Percentiles rank a stretch among this genome's conserved stretches.
Evolutionary conservation across 768 basidiomycete species (phyloP).

Genomic region (Mycena sanguinolenta): DNA sequence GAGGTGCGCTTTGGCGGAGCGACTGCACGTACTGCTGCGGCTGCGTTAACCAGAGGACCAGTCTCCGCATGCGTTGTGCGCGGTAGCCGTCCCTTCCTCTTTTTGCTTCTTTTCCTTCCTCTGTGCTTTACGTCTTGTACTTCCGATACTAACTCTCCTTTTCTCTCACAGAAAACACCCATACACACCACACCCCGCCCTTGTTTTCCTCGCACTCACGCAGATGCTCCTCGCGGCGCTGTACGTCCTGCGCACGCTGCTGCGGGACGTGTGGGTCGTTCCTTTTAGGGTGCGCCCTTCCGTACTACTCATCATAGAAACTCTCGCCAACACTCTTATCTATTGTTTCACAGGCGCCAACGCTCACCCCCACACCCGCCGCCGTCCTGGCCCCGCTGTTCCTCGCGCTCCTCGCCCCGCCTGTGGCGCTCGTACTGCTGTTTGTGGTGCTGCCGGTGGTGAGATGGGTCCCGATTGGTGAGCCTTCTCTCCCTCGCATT

Average conservation of each 20-base stretch:
- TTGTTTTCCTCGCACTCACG: slow-evolving; percentile 70
- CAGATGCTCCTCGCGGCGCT: slow-evolving; percentile 63
- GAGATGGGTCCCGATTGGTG: slow-evolving; percentile 67
- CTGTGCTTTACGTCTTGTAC: neutral
- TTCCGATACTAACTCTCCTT: neutral
- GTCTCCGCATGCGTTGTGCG: no score
- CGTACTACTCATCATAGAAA: no score
- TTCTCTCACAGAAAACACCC: slow-evolving; percentile 68
- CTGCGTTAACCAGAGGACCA: no score
- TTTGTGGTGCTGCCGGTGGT: slow-evolving; percentile 65
- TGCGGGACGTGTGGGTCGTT: slow-evolving; percentile 58
- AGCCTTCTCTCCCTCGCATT: slow-evolving; percentile 41
- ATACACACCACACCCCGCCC: slow-evolving; percentile 77
- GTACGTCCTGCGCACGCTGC: slow-evolving; percentile 69
- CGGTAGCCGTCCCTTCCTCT: no score
- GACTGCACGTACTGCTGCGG: no score
- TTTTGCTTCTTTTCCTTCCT: no score
- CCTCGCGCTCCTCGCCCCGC: slow-evolving; percentile 54
- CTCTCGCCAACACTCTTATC: no score
- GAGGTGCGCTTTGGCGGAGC: no score
- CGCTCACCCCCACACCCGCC: slow-evolving; percentile 13
- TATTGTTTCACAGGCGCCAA: neutral
- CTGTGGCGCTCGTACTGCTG: slow-evolving; percentile 59
- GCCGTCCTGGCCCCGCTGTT: slow-evolving; percentile 54
- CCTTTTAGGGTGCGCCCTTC: slow-evolving; percentile 30